These are phyloP conservation scores for Boletus reticulatus DNA, from an alignment of 768 basidiomycete genomes.

Conservation along the genomic window DNA sequence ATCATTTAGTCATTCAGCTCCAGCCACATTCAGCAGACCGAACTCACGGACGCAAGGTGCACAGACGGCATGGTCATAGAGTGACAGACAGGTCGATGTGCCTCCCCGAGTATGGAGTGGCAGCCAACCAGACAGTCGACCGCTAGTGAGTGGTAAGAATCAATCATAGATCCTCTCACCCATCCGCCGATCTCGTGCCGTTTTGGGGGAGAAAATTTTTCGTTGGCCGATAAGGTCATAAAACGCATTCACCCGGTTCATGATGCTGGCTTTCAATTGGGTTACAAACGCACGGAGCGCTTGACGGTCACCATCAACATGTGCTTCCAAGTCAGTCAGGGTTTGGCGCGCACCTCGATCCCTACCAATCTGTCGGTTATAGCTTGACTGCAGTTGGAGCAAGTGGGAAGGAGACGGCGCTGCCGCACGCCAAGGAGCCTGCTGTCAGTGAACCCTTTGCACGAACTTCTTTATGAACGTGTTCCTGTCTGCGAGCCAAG, in stretches of 20 bases:
- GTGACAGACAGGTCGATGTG: constrained; percentile 4
- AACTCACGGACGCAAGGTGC: not conserved
- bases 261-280: not conserved
- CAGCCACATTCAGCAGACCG: not conserved
- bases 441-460: not conserved
- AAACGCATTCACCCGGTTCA: not conserved
- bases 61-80: not conserved
- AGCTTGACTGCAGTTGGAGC: not conserved
- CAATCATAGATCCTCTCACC: not conserved
- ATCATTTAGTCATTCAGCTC: not conserved
- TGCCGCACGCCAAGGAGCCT: not conserved
- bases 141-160: not conserved
- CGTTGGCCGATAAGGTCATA: constrained; percentile 1
- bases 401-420: not conserved
- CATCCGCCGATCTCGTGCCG: constrained; percentile 1
- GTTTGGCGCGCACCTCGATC: not conserved
- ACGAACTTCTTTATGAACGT: not conserved
- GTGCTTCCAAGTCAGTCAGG: not conserved
- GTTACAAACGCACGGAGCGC: not conserved
- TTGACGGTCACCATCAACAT: constrained; percentile 6
- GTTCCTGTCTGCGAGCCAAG: not conserved
- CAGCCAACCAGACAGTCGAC: not conserved
- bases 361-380: not conserved
- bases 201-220: not conserved
- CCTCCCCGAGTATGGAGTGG: not conserved